Evolutionary conservation across 495 filamentous ascomycete genomes (phyloP).

Genomic region (Hypoxylon intermedium): DNA sequence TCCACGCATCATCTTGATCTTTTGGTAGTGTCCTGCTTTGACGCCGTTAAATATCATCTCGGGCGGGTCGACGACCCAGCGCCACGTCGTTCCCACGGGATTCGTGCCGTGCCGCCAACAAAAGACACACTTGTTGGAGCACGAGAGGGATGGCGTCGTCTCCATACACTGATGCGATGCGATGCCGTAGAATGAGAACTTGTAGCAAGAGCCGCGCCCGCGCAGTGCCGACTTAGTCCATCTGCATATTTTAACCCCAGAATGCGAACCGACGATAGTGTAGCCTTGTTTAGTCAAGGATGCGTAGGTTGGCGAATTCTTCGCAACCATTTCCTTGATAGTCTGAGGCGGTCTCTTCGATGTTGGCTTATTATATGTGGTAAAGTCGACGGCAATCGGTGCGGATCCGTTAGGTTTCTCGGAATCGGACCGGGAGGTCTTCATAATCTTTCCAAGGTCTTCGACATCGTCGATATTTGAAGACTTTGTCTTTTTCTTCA

Average conservation of each 20-base stretch:
- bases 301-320: conserved; percentile 82
- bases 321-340: conserved; percentile 91
- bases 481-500: conserved; percentile 44
- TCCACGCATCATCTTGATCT: conserved; percentile 95
- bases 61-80: conserved; percentile 91
- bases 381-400: conserved; percentile 86
- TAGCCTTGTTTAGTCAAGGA: conserved; percentile 96
- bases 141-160: conserved; percentile 91
- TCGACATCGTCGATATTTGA: conserved; percentile 77
- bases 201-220: conserved; percentile 94
- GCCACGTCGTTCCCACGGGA: conserved; percentile 93
- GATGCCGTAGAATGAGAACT: conserved; percentile 96
- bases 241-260: conserved; percentile 95
- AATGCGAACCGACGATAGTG: conserved; percentile 91
- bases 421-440: conserved; percentile 50
- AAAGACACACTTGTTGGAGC: conserved; percentile 98
- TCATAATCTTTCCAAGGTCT: conserved; percentile 75
- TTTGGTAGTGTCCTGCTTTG: conserved; percentile 90
- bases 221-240: conserved; percentile 99
- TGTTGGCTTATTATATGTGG: conserved; percentile 63
- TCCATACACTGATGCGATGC: conserved; percentile 97
- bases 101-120: conserved; percentile 99
- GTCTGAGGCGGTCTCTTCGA: conserved; percentile 52
- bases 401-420: conserved; percentile 43
- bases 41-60: conserved; percentile 87